phyloP scores from a whole-genome alignment of 495 filamentous ascomycete genomes.

The Aspergillus mulundensis region DNA sequence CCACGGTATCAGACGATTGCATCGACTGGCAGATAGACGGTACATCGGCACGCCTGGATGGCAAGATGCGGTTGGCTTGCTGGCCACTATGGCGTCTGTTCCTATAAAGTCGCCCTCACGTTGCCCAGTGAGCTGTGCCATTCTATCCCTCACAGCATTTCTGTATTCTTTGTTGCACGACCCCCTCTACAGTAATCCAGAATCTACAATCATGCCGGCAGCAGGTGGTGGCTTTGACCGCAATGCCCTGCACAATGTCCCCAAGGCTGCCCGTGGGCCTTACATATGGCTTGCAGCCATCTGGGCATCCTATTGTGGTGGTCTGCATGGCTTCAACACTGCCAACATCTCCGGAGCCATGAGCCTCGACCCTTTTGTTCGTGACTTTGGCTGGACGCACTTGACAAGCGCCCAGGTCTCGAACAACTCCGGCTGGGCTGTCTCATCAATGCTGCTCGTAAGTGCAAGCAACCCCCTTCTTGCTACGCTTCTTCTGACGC shows the following conservation, averaged over 20 bases:
- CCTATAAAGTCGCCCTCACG: not conserved
- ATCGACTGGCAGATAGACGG: not conserved
- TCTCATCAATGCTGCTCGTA: constrained; percentile 24
- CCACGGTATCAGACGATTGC: not conserved
- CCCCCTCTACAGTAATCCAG: not conserved
- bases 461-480: not conserved
- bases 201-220: constrained; percentile 8
- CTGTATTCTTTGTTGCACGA: constrained; percentile 33
- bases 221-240: constrained; percentile 13
- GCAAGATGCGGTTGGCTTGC: not conserved
- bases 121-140: not conserved
- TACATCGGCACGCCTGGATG: constrained; percentile 17
- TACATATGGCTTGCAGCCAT: constrained; percentile 24
- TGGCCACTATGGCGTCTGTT: not conserved
- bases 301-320: constrained; percentile 24
- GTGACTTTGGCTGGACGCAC: constrained; percentile 20
- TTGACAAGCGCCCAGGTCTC: constrained; percentile 10
- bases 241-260: constrained; percentile 13
- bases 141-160: not conserved
- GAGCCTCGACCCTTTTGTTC: constrained; percentile 19
- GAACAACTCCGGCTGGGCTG: constrained; percentile 22
- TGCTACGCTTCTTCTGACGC: not conserved
- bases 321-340: constrained; percentile 25
- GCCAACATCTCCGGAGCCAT: constrained; percentile 27
- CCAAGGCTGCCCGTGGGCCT: constrained; percentile 7